Conservation (phyloP, 2,329 filamentous ascomycete species). For the Hortaea werneckii region DNA sequence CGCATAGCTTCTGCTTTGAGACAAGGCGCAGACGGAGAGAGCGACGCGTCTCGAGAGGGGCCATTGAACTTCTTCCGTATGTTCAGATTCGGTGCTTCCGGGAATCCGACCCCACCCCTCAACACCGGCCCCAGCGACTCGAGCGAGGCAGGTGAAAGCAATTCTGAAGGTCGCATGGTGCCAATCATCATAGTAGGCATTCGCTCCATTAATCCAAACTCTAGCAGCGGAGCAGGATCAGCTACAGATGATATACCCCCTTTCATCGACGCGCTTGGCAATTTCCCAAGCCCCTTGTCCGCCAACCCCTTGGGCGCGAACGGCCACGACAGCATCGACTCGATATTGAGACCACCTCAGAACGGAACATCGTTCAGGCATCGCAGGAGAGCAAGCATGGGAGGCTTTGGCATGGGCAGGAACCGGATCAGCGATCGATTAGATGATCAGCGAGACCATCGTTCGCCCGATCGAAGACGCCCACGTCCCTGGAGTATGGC, state of each 20-base stretch:
- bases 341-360: slow-evolving; percentile 43
- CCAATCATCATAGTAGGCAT: slow-evolving; percentile 63
- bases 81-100: slow-evolving; percentile 54
- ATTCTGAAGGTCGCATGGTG: slow-evolving; percentile 48
- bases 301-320: slow-evolving; percentile 22
- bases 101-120: slow-evolving; percentile 16
- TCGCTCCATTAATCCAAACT: slow-evolving; percentile 49
- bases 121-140: slow-evolving; percentile 8
- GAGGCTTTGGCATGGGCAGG: slow-evolving; percentile 33
- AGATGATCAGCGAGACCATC: slow-evolving; percentile 45
- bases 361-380: slow-evolving; percentile 45
- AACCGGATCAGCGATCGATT: slow-evolving; percentile 23
- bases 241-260: slow-evolving; percentile 38
- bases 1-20: slow-evolving; percentile 47
- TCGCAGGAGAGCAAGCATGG: slow-evolving; percentile 44
- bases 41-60: slow-evolving; percentile 29
- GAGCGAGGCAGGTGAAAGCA: slow-evolving; percentile 29
- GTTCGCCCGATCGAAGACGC: slow-evolving; percentile 33
- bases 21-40: slow-evolving; percentile 30
- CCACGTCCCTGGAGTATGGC: slow-evolving; percentile 27
- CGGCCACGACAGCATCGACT: slow-evolving; percentile 39
- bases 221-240: slow-evolving; percentile 27
- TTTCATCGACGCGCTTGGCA: slow-evolving; percentile 42
- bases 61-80: slow-evolving; percentile 60
- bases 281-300: slow-evolving; percentile 32